These are phyloP conservation scores for Aphanomyces cochlioides DNA, from an alignment of 352 stramenopile species.

Conservation along the genomic window DNA sequence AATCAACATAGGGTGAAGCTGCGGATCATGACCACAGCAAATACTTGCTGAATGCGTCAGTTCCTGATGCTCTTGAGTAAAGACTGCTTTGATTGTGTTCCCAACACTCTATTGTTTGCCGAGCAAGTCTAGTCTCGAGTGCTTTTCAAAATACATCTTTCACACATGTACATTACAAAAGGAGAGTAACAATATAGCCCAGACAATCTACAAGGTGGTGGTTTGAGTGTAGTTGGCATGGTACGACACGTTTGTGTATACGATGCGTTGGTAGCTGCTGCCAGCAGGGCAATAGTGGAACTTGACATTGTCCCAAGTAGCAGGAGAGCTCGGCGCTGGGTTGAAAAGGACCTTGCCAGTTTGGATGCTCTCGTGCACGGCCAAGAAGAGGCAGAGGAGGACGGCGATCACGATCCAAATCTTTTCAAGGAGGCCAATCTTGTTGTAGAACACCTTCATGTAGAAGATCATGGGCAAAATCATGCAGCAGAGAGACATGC, in stretches of 20 bases:
- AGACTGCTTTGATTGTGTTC: too few species aligned
- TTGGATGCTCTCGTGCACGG: background rate
- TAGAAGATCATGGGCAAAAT: slow-evolving; percentile 28
- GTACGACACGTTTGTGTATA: background rate
- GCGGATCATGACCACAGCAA: too few species aligned
- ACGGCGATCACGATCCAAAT: slow-evolving; percentile 8
- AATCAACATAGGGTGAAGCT: too few species aligned
- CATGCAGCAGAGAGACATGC: slow-evolving; percentile 15
- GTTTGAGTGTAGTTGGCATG: background rate
- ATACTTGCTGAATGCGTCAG: too few species aligned
- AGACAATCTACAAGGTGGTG: background rate
- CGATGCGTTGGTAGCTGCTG: background rate
- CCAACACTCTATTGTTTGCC: too few species aligned
- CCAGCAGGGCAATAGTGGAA: background rate
- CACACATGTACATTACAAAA: background rate
- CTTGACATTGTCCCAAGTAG: background rate
- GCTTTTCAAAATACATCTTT: background rate
- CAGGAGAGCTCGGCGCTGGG: background rate
- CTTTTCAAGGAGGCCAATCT: slow-evolving; percentile 3
- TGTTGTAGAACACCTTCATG: slow-evolving; percentile 18
- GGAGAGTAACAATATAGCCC: too few species aligned
- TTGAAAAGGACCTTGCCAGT: background rate
- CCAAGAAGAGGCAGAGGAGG: background rate
- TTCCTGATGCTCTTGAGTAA: too few species aligned
- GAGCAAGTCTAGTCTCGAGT: too few species aligned